Base-by-base conservation (phyloP, 129 eudicot species). In the Centaurea solstitialis region DNA sequence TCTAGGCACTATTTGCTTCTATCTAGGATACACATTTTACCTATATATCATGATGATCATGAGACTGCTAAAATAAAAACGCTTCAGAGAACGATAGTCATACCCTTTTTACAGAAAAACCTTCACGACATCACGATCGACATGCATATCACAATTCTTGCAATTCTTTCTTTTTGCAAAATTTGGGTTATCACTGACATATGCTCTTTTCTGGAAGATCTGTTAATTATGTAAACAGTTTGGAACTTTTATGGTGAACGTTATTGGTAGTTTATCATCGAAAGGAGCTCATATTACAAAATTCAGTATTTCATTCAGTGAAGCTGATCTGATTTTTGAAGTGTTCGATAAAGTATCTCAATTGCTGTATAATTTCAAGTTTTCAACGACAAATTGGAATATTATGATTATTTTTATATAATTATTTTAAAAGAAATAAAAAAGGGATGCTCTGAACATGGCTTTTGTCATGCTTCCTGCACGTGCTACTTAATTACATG, bases 401-500 rank as follows among this genome's bases (percentile, higher is more conserved):
- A 50, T 41, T 57, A n/a, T 8, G 65, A 57, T 57, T 57, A 57
- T 17, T 57, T 57, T 57, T 57, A 57, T 17, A n/a, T 13, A 5
- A 3, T 11, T 17, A 57, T 17, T 57, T 50, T 17, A 7, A 41
- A n/a, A 57, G 6, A n/a, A 7, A 57, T 15, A 17, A 18, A 57
- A n/a, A n/a, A 1, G 9, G 65, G 72, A 68, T 70, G 7, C 74
- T 70, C 47, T 70, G 43, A 57, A 70, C 74, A 35, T 57, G 41
- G 47, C 24, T 70, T 70, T 70, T 70, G 74, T 70, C 74, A 70
- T 70, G 74, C 41, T 35, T 70, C 74, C 41, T 70, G 74, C 74
- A 70, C 74, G 74, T 17, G 74, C 74, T 30, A 70, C 74, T 38
- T 70, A 21, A 64, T 64, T 61, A 2, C 13, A 64, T 7, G 28